Evolutionary conservation across 805 yeast genomes (phyloP).

Genomic region (Lachancea dasiensis): DNA sequence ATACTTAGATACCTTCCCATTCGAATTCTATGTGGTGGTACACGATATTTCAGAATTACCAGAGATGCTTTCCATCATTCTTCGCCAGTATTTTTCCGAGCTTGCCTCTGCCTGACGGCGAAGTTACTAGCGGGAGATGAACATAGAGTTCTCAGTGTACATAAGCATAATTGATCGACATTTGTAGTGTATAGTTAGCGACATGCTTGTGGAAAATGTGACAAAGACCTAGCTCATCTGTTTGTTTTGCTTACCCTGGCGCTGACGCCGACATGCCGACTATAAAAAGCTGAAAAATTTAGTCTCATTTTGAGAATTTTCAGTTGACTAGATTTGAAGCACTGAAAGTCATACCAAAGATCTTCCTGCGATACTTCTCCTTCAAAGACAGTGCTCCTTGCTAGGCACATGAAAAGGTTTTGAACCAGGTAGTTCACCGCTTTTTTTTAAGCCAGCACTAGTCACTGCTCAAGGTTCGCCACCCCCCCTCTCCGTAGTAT

Average conservation of each 20-base stretch:
- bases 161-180: no score
- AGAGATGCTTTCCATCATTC: slow-evolving; percentile 78
- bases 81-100: slow-evolving; percentile 88
- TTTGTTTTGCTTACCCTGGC: neutral
- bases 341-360: no score
- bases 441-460: neutral
- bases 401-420: neutral
- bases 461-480: no score
- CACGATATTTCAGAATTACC: slow-evolving; percentile 86
- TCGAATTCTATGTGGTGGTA: slow-evolving; percentile 93
- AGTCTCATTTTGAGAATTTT: no score
- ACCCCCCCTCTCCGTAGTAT: no score
- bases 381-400: no score
- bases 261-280: neutral
- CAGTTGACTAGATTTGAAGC: neutral
- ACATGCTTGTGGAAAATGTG: no score
- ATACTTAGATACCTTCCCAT: slow-evolving; percentile 91
- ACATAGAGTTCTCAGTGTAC: no score
- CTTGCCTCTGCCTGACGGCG: slow-evolving; percentile 36
- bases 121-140: neutral
- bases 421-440: neutral
- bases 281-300: no score
- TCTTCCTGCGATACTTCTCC: no score
- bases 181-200: no score
- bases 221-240: neutral